Evolutionary conservation across 805 yeast genomes (phyloP), one percentile per base, ranked within the genome.

Genomic region (Suhomyces sp.): DNA sequence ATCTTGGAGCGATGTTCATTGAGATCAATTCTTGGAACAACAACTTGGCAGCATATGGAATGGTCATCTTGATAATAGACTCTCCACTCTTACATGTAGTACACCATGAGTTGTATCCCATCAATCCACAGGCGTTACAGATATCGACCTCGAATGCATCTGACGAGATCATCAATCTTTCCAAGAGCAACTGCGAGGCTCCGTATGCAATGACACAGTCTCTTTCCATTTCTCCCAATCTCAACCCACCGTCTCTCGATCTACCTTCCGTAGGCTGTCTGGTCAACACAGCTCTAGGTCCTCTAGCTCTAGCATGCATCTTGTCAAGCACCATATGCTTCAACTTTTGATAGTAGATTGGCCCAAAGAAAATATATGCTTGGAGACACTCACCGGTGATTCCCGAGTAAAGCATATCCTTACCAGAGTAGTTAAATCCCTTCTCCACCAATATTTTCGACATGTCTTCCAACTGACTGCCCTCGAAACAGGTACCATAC

Each of bases 191-290:
- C 71, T 93, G 98, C 4, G 97, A 92, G 0, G 99, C 99, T 64
- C 99, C 99, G 64, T 94, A 94, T 1, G 99, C 99, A 73, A 94
- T 96, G 58, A 94, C 97, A 86, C 99, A 94, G 77, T 94, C 99
- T 73, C 99, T 87, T 71, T 94, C 99, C 99, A 94, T 94, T 76
- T 94, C 99, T 64, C 99, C 99, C 69, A 94, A 81, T 78, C 99
- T 86, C 68, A 94, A 81, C 67, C 99, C 99, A 82, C 99, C 99
- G 72, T 94, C 99, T 72, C 99, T 83, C 2, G 97, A 90, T 72
- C 99, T 83, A 80, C 99, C 99, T 72, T 94, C 99, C 0, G 98
- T 93, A 15, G 98, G 99, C 73, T 94, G 99, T 72, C 99, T 85
- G 8, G 99, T 94, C 53, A 94, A 78, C 10, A 94, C 98, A 0